Conservation (phyloP, 2,329 filamentous ascomycete species). For the Sporothrix luriei region DNA sequence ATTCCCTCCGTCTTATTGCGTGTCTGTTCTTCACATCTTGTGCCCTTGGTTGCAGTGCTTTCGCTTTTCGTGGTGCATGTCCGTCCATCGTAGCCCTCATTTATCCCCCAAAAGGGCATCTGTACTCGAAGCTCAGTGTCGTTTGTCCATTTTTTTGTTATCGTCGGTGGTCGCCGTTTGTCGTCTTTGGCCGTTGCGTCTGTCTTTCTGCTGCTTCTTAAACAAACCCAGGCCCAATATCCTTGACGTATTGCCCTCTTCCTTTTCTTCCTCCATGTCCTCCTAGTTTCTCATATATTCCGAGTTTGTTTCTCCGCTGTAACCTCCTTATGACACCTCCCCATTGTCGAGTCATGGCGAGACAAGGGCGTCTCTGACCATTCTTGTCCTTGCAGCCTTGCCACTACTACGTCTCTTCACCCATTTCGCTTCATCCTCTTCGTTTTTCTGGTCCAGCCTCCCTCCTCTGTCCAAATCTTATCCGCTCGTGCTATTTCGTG, state of each 20-base stretch:
- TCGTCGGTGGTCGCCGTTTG: background rate
- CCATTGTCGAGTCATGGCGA: constrained; percentile 7
- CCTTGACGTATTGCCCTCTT: background rate
- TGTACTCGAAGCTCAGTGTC: constrained; percentile 5
- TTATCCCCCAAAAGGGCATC: background rate
- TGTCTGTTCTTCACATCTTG: background rate
- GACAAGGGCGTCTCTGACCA: constrained; percentile 8
- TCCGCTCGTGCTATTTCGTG: constrained; percentile 9
- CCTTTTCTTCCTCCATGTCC: background rate
- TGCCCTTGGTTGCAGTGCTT: constrained; percentile 15
- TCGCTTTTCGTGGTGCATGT: background rate
- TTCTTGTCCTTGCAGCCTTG: background rate
- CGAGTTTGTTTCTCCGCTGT: background rate
- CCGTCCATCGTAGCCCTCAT: constrained; percentile 1
- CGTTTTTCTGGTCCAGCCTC: background rate
- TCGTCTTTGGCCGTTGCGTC: background rate
- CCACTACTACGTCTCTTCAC: no score
- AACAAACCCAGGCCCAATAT: background rate
- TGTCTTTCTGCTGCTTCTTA: background rate
- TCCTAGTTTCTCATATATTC: constrained; percentile 20
- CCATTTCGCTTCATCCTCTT: background rate
- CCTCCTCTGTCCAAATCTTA: constrained; percentile 5
- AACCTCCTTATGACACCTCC: background rate
- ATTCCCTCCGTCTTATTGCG: constrained; percentile 7
- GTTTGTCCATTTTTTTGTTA: background rate